phyloP scores from a whole-genome alignment of 1,139 yeast species.

The Saccharomyces hybrid region DNA sequence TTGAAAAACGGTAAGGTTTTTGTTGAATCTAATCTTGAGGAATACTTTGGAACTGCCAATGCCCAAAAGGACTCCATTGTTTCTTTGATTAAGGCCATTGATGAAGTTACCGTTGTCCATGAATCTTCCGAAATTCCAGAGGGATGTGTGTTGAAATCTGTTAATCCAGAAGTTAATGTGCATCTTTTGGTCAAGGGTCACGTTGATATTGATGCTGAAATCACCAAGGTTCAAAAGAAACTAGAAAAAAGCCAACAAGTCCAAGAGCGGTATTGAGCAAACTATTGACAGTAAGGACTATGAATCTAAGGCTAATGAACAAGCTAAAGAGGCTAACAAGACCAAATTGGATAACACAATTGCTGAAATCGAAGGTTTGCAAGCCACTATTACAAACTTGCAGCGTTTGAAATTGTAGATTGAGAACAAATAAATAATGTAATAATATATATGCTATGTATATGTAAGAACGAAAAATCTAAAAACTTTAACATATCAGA shows the following conservation, averaged over 20 bases:
- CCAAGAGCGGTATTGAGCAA: constrained; percentile 48
- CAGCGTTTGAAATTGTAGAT: constrained; percentile 5
- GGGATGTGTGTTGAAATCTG: constrained; percentile 83
- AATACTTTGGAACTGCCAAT: constrained; percentile 40
- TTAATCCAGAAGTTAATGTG: constrained; percentile 73
- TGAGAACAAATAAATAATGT: constrained; percentile 5
- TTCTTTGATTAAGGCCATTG: constrained; percentile 86
- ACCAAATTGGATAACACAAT: constrained; percentile 59
- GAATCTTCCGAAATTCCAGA: constrained; percentile 56
- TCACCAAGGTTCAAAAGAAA: constrained; percentile 72
- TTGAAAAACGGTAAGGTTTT: constrained; percentile 79
- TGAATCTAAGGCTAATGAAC: constrained; percentile 73
- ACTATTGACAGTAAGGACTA: constrained; percentile 70
- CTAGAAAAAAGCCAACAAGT: constrained; percentile 47
- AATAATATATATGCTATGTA: constrained; percentile 6
- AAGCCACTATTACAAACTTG: constrained; percentile 67
- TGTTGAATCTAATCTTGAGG: constrained; percentile 56
- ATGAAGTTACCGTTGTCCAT: constrained; percentile 56
- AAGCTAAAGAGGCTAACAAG: constrained; percentile 70
- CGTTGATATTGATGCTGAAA: constrained; percentile 86
- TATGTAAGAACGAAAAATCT: neutral
- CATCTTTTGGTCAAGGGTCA: constrained; percentile 91
- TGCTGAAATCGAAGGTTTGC: constrained; percentile 84
- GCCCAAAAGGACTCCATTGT: constrained; percentile 78
- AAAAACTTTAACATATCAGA: neutral